Evolutionary conservation across 2,329 filamentous ascomycete species (phyloP), one percentile per base, ranked within the genome.

Genomic region (Hypoxylon sp.): DNA sequence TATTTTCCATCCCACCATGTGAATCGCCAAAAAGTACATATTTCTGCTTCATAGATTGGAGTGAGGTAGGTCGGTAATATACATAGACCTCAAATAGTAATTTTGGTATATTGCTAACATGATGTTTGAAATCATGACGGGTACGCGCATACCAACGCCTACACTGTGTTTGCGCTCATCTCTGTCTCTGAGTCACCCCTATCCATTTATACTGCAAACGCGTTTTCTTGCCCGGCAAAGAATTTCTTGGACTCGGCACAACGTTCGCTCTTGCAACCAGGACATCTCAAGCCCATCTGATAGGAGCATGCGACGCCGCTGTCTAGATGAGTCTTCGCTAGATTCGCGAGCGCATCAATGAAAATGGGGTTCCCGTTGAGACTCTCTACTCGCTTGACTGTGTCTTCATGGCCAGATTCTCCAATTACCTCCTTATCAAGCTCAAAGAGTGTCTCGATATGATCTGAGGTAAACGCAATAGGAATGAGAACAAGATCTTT

Each of bases 391-490:
- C 94, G 83, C 78, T 95, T 96, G 57, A 99, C 86, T 0, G 86
- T 88, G 21, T 92, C 91, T 0, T 83, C 75, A 65, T 89, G 83
- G 9, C 88, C 86, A 1, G 83, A 90, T 71, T 96, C 92, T 50
- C 90, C 89, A 66, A 99, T 97, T 27, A 99, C 91, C 73, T 99
- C 94, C 64, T 90, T 80, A 70, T 99, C 94, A 42, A 99, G 77
- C 72, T 99, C 94, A 69, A 88, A 97, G 1, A 99, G 78, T 0
- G 94, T 99, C 75, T 99, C 94, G 62, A 99, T 99, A 69, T 99
- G 94, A 66, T 99, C 94, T n/a, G 90, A 96, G 0, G 94, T 99
- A 70, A 99, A 99, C 4, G 94, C 94, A 60, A 99, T 95, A 0
- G 94, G 94, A 47, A 99, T 91, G 5, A 99, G 79, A 1, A 97